Conservation (phyloP, 805 yeast species). For the Metschnikowia matae region DNA sequence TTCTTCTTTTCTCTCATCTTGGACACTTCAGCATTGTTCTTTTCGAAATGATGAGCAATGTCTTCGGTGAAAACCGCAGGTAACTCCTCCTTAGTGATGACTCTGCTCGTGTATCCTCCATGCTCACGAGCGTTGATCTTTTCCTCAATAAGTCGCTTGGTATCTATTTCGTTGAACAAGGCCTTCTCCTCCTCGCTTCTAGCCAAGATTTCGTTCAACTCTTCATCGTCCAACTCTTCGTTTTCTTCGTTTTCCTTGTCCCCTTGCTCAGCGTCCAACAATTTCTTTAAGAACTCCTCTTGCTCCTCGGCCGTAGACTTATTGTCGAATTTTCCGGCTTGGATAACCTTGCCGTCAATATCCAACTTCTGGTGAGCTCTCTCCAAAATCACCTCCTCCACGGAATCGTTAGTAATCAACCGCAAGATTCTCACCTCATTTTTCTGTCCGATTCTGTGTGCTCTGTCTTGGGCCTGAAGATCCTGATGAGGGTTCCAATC, state of each 20-base stretch:
- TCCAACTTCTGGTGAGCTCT: conserved; percentile 80
- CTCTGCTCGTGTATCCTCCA: conserved; percentile 20
- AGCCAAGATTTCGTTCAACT: conserved; percentile 67
- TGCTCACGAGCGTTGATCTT: conserved; percentile 20
- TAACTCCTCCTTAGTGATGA: conserved; percentile 24
- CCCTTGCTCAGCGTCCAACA: conserved; percentile 65
- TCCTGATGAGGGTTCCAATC: conserved; percentile 94
- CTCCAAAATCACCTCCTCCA: conserved; percentile 77
- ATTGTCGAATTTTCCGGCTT: conserved; percentile 87
- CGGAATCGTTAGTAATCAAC: conserved; percentile 76
- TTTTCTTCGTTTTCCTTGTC: conserved; percentile 55
- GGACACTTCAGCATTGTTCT: conserved; percentile 23
- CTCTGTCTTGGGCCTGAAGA: conserved; percentile 87
- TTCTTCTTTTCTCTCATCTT: conserved; percentile 26
- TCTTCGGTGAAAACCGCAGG: conserved; percentile 27
- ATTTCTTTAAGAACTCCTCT: conserved; percentile 68
- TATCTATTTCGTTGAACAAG: conserved; percentile 57
- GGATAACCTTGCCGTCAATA: conserved; percentile 85
- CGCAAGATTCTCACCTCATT: conserved; percentile 80
- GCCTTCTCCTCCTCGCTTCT: conserved; percentile 59
- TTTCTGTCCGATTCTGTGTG: conserved; percentile 86
- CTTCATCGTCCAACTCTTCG: conserved; percentile 59
- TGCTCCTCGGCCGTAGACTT: conserved; percentile 85
- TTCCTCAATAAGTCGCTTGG: conserved; percentile 41
- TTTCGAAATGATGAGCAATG: conserved; percentile 24